Evolutionary conservation across 257 asterid genomes (phyloP), one percentile per base, ranked within the genome.

Genomic region (Gentiana macrophylla): DNA sequence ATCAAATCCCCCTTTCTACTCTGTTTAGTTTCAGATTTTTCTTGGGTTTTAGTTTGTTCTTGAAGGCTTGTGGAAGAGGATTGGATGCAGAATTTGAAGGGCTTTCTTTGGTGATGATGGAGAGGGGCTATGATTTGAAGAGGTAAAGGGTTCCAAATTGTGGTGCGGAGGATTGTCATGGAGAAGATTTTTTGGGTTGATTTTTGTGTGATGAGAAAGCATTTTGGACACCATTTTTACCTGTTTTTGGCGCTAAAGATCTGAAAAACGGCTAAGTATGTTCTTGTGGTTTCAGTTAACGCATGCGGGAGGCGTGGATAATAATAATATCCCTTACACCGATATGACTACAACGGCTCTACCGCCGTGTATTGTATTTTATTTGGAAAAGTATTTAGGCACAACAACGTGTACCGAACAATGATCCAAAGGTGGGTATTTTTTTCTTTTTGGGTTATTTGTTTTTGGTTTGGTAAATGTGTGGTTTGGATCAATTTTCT

Each of bases 191-290:
- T 49, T 8, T 10, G 58, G 9, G 8, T 8, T 38, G 45, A 38
- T 38, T 9, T 49, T 49, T 47, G 37, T 32, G 61, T 7, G 56
- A 24, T n/a, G 49, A 57, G 35, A 47, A 59, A n/a, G 49, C 33
- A 44, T 38, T 52, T 15, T 38, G 50, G 4, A 52, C 2, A 54
- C n/a, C 12, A 44, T 33, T 46, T 53, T 37, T 50, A 24, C 24
- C 50, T 69, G 57, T 49, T 53, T 63, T 69, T 69, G 54, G 69
- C 74, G 74, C 69, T 62, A 68, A 56, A 38, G 24, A 24, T 24
- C 24, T 24, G 24, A 67, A 57, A 50, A 50, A 67, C 59, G 12
- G 54, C 33, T 33, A 46, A 50, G 49, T 49, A 41, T 61, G 52
- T 49, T 35, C 33, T 10, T 54, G 62, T 57, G 68, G 66, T 63